Base-by-base conservation (phyloP, 2,329 filamentous ascomycete genomes). In the Fusarium sacchari region DNA sequence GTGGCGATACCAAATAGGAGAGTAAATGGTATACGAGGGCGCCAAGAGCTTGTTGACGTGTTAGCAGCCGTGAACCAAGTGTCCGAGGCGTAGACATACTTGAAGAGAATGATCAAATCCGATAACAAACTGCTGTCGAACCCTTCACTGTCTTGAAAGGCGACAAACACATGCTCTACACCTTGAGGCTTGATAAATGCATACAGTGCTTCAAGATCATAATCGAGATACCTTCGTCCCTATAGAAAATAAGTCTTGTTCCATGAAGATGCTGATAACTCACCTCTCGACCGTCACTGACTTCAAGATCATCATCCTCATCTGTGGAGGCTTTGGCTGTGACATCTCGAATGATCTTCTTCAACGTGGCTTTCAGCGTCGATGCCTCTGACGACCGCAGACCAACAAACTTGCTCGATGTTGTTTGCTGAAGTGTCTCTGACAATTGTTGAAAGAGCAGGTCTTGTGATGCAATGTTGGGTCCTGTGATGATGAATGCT, bases 1-100 rank as follows among this genome's bases (percentile, higher is more conserved):
- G 94, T 96, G 34, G 93, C 94, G 62, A 97, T 89, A 46, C 93
- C 94, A 76, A 96, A 93, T 3, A 97, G 84, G 3, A 95, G 84
- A 3, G 93, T 89, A 72, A 96, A 95, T 0, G 92, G 92, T 52
- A 96, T 93, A 30, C 92, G 91, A 73, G 93, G 89, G 14, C 89
- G 87, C 93, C 94, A 96, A 8, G 85, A 86, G 64, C 82, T 84
- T 58, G 36, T n/a, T 30, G 26, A n/a, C 3, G 69, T 88, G 47
- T 50, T 34, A 50, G 30, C 86, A 76, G 59, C 47, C 53, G 37
- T 24, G 15, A 46, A 26, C n/a, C 22, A 37, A n/a, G 39, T 26
- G 20, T 18, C 9, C 17, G 32, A 34, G n/a, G 34, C 17, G 22
- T 3, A 22, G 22, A 82, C 87, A 55, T 84, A 93, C 91, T 89